These are phyloP conservation scores for Blastomyces gilchristii DNA, from an alignment of 2,329 filamentous ascomycete genomes.

Conservation along the genomic window DNA sequence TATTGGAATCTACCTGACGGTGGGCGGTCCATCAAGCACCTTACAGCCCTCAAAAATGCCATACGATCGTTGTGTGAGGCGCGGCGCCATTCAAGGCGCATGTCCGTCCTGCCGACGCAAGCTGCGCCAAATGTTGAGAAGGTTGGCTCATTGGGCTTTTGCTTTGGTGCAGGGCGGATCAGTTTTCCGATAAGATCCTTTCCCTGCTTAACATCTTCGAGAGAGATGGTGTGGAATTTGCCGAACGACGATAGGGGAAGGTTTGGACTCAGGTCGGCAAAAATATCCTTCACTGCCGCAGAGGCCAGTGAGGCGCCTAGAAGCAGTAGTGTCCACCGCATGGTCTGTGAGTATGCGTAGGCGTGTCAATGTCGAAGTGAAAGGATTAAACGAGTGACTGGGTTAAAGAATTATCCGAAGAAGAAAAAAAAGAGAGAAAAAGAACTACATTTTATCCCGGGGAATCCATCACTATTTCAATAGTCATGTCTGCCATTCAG, in stretches of 20 bases:
- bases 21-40: constrained; percentile 2
- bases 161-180: background rate
- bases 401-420: background rate
- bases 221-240: constrained; percentile 26
- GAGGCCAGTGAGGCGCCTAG: background rate
- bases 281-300: background rate
- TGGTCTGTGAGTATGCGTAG: background rate
- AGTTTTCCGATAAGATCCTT: constrained; percentile 5
- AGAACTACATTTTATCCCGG: background rate
- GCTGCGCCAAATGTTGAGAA: background rate
- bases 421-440: background rate
- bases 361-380: background rate
- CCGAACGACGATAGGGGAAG: constrained; percentile 22
- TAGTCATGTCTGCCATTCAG: background rate
- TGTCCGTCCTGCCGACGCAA: background rate
- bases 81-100: constrained; percentile 7
- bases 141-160: background rate
- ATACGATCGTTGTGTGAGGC: background rate
- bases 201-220: constrained; percentile 26
- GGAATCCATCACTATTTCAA: background rate
- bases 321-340: constrained; percentile 5
- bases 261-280: background rate
- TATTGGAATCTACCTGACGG: background rate
- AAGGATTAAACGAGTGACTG: constrained; percentile 6
- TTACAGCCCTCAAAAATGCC: constrained; percentile 4